Percentiles rank a stretch among this genome's conserved stretches.
phyloP scores from a whole-genome alignment of 176 grass and related monocot genomes.

The Avena eriantha region DNA sequence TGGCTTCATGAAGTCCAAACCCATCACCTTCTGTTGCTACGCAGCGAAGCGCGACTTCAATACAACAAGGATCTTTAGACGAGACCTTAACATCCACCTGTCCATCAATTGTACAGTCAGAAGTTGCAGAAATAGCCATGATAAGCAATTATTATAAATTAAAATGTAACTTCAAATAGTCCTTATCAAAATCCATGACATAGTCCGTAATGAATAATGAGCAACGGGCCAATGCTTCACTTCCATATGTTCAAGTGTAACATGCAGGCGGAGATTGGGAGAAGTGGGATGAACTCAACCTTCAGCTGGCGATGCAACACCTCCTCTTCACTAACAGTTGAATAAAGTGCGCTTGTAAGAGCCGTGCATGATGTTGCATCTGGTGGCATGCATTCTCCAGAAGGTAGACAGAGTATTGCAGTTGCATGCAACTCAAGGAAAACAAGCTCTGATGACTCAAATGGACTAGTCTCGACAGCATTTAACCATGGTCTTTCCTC shows the following conservation, averaged over 20 bases:
- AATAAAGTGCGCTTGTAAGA: slow-evolving; percentile 92
- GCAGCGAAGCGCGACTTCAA: slow-evolving; percentile 79
- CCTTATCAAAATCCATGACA: not conserved
- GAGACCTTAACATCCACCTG: slow-evolving; percentile 79
- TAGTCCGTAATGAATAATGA: slow-evolving; percentile 6
- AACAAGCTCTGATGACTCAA: slow-evolving; percentile 59
- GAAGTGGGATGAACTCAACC: slow-evolving; percentile 43
- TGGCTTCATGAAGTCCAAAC: slow-evolving; percentile 78
- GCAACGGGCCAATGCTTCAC: not conserved
- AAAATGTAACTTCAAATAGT: slow-evolving; percentile 12
- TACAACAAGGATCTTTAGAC: slow-evolving; percentile 74
- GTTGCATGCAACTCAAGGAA: slow-evolving; percentile 87
- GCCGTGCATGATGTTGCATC: slow-evolving; percentile 94
- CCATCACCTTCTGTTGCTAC: slow-evolving; percentile 82
- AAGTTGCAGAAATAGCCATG: slow-evolving; percentile 20
- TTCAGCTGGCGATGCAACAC: slow-evolving; percentile 75
- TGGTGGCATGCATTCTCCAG: slow-evolving; percentile 78
- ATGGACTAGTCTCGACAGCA: slow-evolving; percentile 63
- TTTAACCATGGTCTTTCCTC: slow-evolving; percentile 82
- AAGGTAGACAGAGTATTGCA: slow-evolving; percentile 89
- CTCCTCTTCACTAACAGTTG: slow-evolving; percentile 75
- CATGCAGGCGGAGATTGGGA: not conserved
- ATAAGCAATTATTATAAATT: not conserved
- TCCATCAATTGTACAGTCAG: slow-evolving; percentile 30
- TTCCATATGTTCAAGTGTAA: slow-evolving; percentile 19